phyloP scores from a whole-genome alignment of 2,329 filamentous ascomycete genomes.

The Cryphonectria carpinicola region DNA sequence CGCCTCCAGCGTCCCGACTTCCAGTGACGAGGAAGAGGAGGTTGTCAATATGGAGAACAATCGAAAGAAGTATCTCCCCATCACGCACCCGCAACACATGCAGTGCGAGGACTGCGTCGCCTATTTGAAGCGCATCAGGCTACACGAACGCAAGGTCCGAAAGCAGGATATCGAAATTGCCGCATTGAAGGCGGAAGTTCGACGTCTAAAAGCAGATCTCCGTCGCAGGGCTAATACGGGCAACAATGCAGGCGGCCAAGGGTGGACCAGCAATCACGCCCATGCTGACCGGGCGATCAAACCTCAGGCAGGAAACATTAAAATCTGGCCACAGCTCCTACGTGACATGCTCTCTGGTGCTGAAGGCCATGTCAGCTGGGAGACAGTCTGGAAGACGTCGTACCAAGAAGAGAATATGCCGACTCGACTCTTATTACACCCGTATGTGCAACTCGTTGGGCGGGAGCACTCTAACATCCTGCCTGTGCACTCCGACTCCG shows the following conservation, averaged over 20 bases:
- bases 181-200: background rate
- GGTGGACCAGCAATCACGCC: background rate
- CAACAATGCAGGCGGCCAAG: background rate
- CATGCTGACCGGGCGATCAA: background rate
- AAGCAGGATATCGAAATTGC: background rate
- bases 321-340: background rate
- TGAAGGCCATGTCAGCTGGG: background rate
- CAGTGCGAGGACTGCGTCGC: background rate
- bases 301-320: background rate
- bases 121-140: background rate
- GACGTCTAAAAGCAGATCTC: background rate
- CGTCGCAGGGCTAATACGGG: no score
- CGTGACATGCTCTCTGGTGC: background rate
- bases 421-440: slow-evolving; percentile 1
- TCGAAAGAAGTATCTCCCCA: background rate
- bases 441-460: slow-evolving; percentile 2
- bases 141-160: background rate
- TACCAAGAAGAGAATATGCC: slow-evolving; percentile 18
- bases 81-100: background rate
- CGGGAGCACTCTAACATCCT: background rate
- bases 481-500: background rate
- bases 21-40: slow-evolving; percentile 1
- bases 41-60: background rate
- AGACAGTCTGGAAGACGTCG: slow-evolving; percentile 7
- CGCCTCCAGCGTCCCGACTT: background rate